These are phyloP conservation scores for Microthyrium microscopicum DNA, from an alignment of 2,329 filamentous ascomycete genomes.

Conservation along the genomic window DNA sequence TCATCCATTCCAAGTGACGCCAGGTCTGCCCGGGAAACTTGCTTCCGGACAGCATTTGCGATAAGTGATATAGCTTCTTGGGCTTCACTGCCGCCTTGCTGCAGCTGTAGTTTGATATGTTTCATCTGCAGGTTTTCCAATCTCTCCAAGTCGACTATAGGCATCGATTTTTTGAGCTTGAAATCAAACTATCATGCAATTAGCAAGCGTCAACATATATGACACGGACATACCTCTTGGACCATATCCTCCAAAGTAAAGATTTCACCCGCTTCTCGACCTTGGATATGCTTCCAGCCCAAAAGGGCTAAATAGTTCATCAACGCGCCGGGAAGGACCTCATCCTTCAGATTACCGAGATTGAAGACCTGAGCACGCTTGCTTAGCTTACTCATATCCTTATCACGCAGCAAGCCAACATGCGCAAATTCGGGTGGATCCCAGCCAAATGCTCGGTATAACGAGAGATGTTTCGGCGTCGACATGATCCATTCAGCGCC, in stretches of 20 bases:
- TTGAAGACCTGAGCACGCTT: constrained; percentile 63
- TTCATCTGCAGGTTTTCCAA: constrained; percentile 58
- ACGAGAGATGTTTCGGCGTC: constrained; percentile 58
- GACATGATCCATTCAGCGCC: constrained; percentile 95
- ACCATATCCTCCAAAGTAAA: constrained; percentile 57
- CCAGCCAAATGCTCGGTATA: constrained; percentile 34
- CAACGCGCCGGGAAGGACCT: constrained; percentile 46
- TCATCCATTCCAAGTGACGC: too few species aligned
- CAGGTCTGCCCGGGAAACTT: too few species aligned
- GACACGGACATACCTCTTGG: constrained; percentile 43
- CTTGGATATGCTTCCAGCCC: constrained; percentile 52
- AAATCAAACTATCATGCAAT: constrained; percentile 48
- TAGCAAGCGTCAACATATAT: too few species aligned
- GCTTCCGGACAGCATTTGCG: too few species aligned
- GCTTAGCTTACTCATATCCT: constrained; percentile 40
- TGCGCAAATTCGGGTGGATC: constrained; percentile 30
- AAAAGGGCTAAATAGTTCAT: constrained; percentile 72
- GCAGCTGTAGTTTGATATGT: too few species aligned
- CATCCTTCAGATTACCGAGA: constrained; percentile 38
- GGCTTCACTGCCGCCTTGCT: too few species aligned
- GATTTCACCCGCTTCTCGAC: constrained; percentile 43
- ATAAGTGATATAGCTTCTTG: too few species aligned
- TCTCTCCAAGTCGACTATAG: constrained; percentile 66
- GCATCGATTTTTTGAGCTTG: constrained; percentile 83
- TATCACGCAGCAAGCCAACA: constrained; percentile 31